Percentiles rank a stretch among this genome's conserved stretches.
Evolutionary conservation across 1,284 basidiomycete species (phyloP).

Genomic region (Malassezia globosa): DNA sequence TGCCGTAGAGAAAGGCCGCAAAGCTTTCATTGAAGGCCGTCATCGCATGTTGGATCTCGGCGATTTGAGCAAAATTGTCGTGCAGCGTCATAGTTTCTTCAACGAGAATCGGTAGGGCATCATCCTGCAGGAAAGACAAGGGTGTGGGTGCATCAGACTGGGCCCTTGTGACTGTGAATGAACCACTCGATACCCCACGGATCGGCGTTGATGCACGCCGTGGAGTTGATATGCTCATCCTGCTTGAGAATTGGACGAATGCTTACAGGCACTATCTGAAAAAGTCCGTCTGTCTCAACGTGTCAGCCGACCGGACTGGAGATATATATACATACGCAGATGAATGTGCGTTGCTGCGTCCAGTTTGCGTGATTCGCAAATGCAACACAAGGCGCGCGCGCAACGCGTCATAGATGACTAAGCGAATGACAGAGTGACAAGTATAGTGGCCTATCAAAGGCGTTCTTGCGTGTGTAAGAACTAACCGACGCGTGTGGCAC

Average conservation of each 20-base stretch:
- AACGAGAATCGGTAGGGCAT: constrained; percentile 68
- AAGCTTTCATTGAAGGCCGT: constrained; percentile 84
- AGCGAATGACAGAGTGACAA: too few species aligned
- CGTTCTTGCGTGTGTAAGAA: too few species aligned
- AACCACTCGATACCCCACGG: constrained; percentile 77
- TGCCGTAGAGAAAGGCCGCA: constrained; percentile 75
- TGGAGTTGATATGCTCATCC: constrained; percentile 21
- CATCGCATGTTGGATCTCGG: constrained; percentile 62
- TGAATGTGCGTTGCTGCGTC: too few species aligned
- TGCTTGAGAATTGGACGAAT: too few species aligned
- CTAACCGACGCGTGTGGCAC: too few species aligned
- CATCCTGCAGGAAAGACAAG: constrained; percentile 66
- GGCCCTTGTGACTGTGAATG: constrained; percentile 57
- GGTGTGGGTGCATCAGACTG: constrained; percentile 64
- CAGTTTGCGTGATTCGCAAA: neutral
- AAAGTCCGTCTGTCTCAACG: too few species aligned
- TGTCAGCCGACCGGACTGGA: too few species aligned
- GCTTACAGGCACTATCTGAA: too few species aligned
- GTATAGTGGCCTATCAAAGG: too few species aligned
- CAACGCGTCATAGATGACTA: too few species aligned
- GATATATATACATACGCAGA: too few species aligned
- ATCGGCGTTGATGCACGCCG: constrained; percentile 58
- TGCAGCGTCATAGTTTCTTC: constrained; percentile 75
- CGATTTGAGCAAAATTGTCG: constrained; percentile 62
- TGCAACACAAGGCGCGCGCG: neutral